Percentiles rank a stretch among this genome's conserved stretches.
These are phyloP conservation scores for Russula ochroleuca DNA, from an alignment of 768 basidiomycete species.

Conservation along the genomic window DNA sequence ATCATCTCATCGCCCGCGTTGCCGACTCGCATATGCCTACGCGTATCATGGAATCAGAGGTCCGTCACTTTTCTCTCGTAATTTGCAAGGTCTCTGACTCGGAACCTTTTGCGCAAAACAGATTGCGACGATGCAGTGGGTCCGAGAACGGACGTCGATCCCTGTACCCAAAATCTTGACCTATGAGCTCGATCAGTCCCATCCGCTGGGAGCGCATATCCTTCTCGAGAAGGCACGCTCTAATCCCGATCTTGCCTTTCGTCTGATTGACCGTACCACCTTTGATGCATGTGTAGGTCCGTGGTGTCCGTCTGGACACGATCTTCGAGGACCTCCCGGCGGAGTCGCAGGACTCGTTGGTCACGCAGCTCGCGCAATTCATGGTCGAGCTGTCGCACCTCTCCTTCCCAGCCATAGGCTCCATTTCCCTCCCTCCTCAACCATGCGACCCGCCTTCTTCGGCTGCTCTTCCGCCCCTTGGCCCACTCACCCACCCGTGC, in stretches of 20 bases:
- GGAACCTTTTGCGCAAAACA: conserved; percentile 17
- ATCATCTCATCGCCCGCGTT: conserved; percentile 28
- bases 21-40: conserved; percentile 23
- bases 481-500: conserved; percentile 28
- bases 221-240: conserved; percentile 32
- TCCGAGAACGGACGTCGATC: conserved; percentile 32
- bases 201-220: conserved; percentile 28
- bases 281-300: conserved; percentile 25
- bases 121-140: conserved; percentile 34
- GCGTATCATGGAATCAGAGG: conserved; percentile 29
- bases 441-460: neutral
- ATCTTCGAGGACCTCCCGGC: conserved; percentile 31
- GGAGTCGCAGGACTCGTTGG: conserved; percentile 31
- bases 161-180: conserved; percentile 31
- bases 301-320: conserved; percentile 31
- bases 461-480: conserved; percentile 18
- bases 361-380: conserved; percentile 33
- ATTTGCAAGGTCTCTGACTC: too few species aligned
- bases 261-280: neutral
- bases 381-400: conserved; percentile 33
- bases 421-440: conserved; percentile 24
- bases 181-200: conserved; percentile 19
- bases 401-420: conserved; percentile 34
- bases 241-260: neutral
- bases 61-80: conserved; percentile 4